A percentile compares a stretch with the other conserved stretches of the same genome.
phyloP scores from a whole-genome alignment of 371 early-diverging fungal species.

The Mucor velutinosus region DNA sequence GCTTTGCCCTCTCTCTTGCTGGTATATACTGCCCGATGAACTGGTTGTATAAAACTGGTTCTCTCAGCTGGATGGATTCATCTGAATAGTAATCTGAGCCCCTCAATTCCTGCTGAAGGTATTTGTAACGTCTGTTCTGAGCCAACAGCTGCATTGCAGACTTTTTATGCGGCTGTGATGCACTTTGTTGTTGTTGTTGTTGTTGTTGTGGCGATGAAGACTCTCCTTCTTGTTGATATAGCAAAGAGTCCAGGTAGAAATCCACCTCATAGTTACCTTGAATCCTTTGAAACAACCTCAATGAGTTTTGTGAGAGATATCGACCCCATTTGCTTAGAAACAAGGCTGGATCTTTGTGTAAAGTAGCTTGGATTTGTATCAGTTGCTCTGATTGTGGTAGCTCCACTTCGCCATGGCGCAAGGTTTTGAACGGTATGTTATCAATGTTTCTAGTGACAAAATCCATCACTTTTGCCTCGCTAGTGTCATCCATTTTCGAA shows the following conservation, averaged over 20 bases:
- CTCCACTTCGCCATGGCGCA: slow-evolving; percentile 42
- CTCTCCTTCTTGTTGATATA: slow-evolving; percentile 12
- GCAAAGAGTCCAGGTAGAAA: slow-evolving; percentile 33
- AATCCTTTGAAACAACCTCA: slow-evolving; percentile 31
- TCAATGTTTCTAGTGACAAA: slow-evolving; percentile 25
- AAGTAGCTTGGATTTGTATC: slow-evolving; percentile 26
- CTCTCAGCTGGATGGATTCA: slow-evolving; percentile 48
- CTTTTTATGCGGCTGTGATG: neutral
- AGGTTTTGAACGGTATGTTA: slow-evolving; percentile 44
- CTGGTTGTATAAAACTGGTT: slow-evolving; percentile 50
- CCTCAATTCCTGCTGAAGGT: slow-evolving; percentile 36
- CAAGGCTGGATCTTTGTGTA: slow-evolving; percentile 42
- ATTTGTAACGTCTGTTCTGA: slow-evolving; percentile 50
- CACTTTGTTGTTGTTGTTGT: neutral
- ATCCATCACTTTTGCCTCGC: slow-evolving; percentile 10
- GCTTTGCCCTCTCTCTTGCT: slow-evolving; percentile 27
- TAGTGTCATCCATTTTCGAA: slow-evolving; percentile 15
- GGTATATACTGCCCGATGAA: slow-evolving; percentile 51
- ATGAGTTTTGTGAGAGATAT: slow-evolving; percentile 31
- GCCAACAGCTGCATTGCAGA: slow-evolving; percentile 23
- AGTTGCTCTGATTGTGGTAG: slow-evolving; percentile 30
- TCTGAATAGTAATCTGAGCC: slow-evolving; percentile 47
- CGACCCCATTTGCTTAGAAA: slow-evolving; percentile 56
- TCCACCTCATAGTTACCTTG: slow-evolving; percentile 46
- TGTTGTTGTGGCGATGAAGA: neutral